Percentiles rank a stretch among this genome's conserved stretches.
phyloP scores from a whole-genome alignment of 768 basidiomycete species.

The Hydnum rufescens region DNA sequence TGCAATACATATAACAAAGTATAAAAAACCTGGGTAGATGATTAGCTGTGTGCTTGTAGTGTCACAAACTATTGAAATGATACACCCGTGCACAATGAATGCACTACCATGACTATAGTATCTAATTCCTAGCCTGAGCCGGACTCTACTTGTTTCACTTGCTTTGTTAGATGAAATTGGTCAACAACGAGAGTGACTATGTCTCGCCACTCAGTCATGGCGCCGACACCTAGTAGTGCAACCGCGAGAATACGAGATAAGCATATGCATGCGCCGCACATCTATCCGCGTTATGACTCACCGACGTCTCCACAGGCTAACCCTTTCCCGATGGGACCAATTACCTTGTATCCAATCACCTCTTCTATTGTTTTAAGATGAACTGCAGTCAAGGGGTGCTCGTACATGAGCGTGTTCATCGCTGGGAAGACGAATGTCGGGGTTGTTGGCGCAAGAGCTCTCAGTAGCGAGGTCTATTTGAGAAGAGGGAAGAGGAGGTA shows the following conservation, averaged over 20 bases:
- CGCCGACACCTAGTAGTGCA: slow-evolving; percentile 46
- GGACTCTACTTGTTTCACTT: too few species aligned
- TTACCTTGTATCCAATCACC: slow-evolving; percentile 50
- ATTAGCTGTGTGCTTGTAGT: not conserved
- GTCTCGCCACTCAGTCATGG: slow-evolving; percentile 93
- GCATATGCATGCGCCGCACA: not conserved
- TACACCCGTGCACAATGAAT: slow-evolving; percentile 35
- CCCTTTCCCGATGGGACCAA: slow-evolving; percentile 73
- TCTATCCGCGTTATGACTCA: slow-evolving; percentile 18
- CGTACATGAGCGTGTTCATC: slow-evolving; percentile 98
- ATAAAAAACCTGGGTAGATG: not conserved
- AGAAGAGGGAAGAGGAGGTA: not conserved
- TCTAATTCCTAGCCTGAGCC: slow-evolving; percentile 76
- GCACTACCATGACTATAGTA: slow-evolving; percentile 87
- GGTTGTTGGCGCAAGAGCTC: slow-evolving; percentile 45
- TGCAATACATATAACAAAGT: not conserved
- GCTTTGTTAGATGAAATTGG: not conserved
- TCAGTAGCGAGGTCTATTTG: not conserved
- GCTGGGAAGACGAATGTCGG: slow-evolving; percentile 88
- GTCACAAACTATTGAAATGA: not conserved
- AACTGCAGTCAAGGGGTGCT: slow-evolving; percentile 74
- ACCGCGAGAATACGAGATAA: not conserved
- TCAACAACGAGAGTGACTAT: slow-evolving; percentile 58
- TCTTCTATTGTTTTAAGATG: slow-evolving; percentile 62
- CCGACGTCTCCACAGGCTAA: slow-evolving; percentile 89